These are phyloP conservation scores for Skeletonema potamos DNA, from an alignment of 108 stramenopile genomes.

Conservation along the genomic window DNA sequence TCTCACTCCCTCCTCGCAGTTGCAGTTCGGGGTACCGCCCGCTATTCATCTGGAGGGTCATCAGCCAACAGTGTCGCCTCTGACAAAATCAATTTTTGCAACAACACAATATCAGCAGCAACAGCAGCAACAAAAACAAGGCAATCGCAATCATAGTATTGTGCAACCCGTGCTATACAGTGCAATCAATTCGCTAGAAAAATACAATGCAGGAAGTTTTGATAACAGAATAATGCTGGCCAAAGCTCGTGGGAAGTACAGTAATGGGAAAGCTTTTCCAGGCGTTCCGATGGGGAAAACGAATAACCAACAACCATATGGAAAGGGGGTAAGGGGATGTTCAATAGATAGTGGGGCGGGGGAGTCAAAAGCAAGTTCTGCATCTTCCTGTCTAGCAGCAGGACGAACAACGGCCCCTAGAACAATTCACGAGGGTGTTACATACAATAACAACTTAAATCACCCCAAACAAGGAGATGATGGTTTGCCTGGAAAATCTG, in stretches of 20 bases:
- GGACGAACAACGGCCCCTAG: not conserved
- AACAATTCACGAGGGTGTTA: not conserved
- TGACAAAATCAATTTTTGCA: not conserved
- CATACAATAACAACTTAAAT: not conserved
- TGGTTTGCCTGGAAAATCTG: not conserved
- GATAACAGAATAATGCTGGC: conserved; percentile 27
- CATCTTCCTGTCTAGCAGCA: not conserved
- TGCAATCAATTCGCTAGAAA: conserved; percentile 76
- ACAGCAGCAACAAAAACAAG: not conserved
- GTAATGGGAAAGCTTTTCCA: conserved; percentile 29
- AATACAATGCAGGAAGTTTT: conserved; percentile 47
- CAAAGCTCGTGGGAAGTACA: conserved; percentile 23
- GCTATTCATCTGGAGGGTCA: not conserved
- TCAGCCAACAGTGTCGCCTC: not conserved
- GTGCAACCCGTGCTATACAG: conserved; percentile 58
- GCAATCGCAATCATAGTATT: conserved; percentile 2
- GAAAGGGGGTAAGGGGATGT: not conserved
- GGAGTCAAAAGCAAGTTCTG: conserved; percentile 22
- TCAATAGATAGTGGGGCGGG: conserved; percentile 13
- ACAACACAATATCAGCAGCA: not conserved
- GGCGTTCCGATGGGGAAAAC: conserved; percentile 37
- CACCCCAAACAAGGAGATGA: not conserved
- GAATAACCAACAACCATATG: conserved; percentile 2
- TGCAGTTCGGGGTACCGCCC: not conserved
- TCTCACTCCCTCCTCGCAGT: not conserved